Percentiles rank a stretch among this genome's conserved stretches.
These are phyloP conservation scores for Eucalyptus marginata DNA, from an alignment of 345 rosid species.

Conservation along the genomic window DNA sequence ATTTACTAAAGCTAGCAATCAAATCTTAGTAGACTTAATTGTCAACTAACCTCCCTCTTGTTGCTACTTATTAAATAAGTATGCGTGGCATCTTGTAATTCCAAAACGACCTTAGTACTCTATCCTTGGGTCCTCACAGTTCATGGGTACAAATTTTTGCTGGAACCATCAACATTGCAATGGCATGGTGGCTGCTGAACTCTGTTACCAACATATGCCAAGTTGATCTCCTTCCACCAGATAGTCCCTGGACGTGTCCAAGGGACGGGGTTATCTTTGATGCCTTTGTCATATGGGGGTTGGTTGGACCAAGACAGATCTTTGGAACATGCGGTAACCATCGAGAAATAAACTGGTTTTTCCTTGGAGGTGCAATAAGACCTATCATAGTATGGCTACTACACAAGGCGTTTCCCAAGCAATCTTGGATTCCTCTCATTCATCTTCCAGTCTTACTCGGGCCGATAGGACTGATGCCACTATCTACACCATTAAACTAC, in stretches of 20 bases:
- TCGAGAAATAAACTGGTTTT: constrained; percentile 77
- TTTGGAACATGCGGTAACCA: constrained; percentile 70
- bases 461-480: constrained; percentile 67
- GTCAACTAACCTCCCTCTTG: background rate
- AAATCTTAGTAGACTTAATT: background rate
- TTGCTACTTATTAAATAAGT: background rate
- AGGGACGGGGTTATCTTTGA: constrained; percentile 73
- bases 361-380: constrained; percentile 69
- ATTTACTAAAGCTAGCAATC: background rate
- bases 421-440: constrained; percentile 75
- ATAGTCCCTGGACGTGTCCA: constrained; percentile 94
- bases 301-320: constrained; percentile 68
- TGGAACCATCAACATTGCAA: constrained; percentile 65
- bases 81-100: background rate
- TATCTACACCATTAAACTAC: constrained; percentile 66
- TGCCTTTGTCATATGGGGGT: constrained; percentile 85
- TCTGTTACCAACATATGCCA: constrained; percentile 65
- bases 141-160: constrained; percentile 74
- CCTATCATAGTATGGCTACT: constrained; percentile 58
- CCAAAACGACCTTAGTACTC: background rate
- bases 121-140: constrained; percentile 8
- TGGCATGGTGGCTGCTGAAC: constrained; percentile 79
- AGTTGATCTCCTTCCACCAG: constrained; percentile 50
- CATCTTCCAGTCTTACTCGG: constrained; percentile 88
- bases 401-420: constrained; percentile 69